These are phyloP conservation scores for Penicillium sp. DNA, from an alignment of 2,329 filamentous ascomycete species.

Conservation along the genomic window DNA sequence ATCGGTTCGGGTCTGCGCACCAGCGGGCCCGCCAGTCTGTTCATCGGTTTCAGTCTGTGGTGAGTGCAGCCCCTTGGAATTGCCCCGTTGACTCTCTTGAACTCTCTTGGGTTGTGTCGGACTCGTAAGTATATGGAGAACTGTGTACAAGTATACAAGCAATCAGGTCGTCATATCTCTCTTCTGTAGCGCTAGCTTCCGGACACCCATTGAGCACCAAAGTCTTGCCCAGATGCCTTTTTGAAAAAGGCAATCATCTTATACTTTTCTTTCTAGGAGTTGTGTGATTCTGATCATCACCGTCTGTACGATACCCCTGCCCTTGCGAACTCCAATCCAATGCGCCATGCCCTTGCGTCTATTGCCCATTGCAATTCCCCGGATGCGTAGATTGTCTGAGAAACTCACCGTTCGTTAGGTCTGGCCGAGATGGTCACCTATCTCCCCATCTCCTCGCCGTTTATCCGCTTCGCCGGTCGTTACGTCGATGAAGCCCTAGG, in stretches of 20 bases:
- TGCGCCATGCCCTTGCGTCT: constrained; percentile 2
- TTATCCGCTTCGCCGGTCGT: constrained; percentile 49
- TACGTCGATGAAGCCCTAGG: constrained; percentile 54
- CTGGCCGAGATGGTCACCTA: constrained; percentile 56
- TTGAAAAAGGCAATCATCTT: constrained; percentile 26
- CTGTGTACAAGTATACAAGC: no score
- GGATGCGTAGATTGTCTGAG: constrained; percentile 1
- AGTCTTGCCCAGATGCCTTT: background rate
- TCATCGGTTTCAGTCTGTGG: constrained; percentile 50
- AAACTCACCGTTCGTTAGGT: constrained; percentile 32
- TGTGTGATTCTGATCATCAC: constrained; percentile 48
- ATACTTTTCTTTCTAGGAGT: constrained; percentile 42
- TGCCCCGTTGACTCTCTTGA: constrained; percentile 2
- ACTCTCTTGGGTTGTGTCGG: background rate
- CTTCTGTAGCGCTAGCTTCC: background rate
- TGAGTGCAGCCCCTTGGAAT: constrained; percentile 29
- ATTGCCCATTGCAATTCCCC: background rate
- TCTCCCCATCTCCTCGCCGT: constrained; percentile 49
- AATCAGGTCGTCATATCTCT: no score
- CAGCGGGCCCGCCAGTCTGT: constrained; percentile 47
- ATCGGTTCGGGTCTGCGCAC: constrained; percentile 44
- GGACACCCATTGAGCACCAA: constrained; percentile 1
- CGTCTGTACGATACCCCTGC: constrained; percentile 41
- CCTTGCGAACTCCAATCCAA: constrained; percentile 8
- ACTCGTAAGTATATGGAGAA: no score